A percentile compares a stretch with the other conserved stretches of the same genome.
These are phyloP conservation scores for Modicella reniformis DNA, from an alignment of 371 early-diverging fungal species.

Conservation along the genomic window DNA sequence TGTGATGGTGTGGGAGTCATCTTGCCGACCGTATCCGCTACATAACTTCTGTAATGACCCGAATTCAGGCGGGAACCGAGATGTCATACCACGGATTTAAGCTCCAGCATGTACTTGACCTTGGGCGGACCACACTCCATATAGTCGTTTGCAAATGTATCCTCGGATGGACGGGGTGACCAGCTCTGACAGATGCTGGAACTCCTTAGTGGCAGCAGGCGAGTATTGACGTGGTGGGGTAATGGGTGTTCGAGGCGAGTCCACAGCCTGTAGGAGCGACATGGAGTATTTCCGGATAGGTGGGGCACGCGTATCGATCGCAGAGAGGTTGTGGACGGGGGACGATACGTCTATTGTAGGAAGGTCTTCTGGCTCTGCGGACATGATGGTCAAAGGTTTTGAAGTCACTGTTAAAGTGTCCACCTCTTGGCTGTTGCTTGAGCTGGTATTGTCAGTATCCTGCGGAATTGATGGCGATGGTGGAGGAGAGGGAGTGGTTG, in stretches of 20 bases:
- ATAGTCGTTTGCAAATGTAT: constrained; percentile 21
- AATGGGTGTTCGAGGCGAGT: constrained; percentile 30
- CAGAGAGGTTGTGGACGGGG: constrained; percentile 10
- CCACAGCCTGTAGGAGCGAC: constrained; percentile 37
- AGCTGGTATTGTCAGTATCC: not conserved
- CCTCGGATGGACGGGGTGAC: constrained; percentile 22
- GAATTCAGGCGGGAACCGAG: constrained; percentile 57
- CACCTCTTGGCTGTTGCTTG: not conserved
- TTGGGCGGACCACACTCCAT: constrained; percentile 37
- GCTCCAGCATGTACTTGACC: constrained; percentile 59
- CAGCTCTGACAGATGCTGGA: constrained; percentile 5
- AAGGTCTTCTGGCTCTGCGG: not conserved
- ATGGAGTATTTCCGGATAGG: constrained; percentile 41
- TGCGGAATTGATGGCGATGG: not conserved
- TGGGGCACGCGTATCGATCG: constrained; percentile 25
- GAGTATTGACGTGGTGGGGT: constrained; percentile 52
- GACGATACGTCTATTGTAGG: constrained; percentile 19
- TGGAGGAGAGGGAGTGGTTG: not conserved
- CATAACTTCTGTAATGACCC: constrained; percentile 69
- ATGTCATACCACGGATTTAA: constrained; percentile 70
- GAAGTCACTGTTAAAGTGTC: not conserved
- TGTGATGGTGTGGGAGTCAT: not conserved
- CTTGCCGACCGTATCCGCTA: constrained; percentile 44
- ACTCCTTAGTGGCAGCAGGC: constrained; percentile 5
- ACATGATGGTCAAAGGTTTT: not conserved